Percentiles rank a stretch among this genome's conserved stretches.
These are phyloP conservation scores for Combretum micranthum DNA, from an alignment of 345 rosid genomes.

Conservation along the genomic window DNA sequence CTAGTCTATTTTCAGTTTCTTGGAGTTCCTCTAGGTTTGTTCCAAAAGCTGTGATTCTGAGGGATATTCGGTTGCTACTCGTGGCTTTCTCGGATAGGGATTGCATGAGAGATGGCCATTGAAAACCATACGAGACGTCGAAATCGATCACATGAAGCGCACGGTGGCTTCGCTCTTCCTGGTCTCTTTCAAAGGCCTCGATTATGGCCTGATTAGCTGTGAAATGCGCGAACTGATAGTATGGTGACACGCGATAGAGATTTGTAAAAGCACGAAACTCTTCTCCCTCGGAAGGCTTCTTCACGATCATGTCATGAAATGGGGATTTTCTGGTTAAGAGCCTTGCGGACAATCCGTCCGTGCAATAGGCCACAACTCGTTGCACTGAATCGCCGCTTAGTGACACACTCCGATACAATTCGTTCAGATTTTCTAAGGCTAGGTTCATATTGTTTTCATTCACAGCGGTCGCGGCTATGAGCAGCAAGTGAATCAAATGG, in stretches of 20 bases:
- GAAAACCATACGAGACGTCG: constrained; percentile 53
- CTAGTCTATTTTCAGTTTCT: constrained; percentile 51
- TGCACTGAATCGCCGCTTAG: constrained; percentile 55
- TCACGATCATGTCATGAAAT: constrained; percentile 47
- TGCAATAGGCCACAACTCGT: constrained; percentile 52
- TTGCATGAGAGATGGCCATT: constrained; percentile 74
- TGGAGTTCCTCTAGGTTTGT: constrained; percentile 36
- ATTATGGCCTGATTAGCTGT: constrained; percentile 57
- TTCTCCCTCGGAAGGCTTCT: constrained; percentile 36
- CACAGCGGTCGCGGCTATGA: constrained; percentile 43
- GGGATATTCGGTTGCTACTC: constrained; percentile 19
- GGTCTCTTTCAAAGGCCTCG: constrained; percentile 46
- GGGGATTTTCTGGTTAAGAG: constrained; percentile 48
- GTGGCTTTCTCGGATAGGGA: constrained; percentile 55
- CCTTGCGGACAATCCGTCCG: constrained; percentile 47
- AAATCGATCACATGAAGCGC: constrained; percentile 56
- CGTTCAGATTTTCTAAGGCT: constrained; percentile 30
- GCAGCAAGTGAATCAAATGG: constrained; percentile 54
- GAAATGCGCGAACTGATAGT: constrained; percentile 67
- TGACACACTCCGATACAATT: constrained; percentile 37
- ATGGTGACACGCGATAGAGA: constrained; percentile 57
- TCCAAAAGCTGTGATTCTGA: constrained; percentile 47
- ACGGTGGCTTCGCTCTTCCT: constrained; percentile 19
- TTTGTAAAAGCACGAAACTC: constrained; percentile 45
- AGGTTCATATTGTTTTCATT: constrained; percentile 28